phyloP scores from a whole-genome alignment of 2,329 filamentous ascomycete genomes.

The Allantophomopsis cytisporea region DNA sequence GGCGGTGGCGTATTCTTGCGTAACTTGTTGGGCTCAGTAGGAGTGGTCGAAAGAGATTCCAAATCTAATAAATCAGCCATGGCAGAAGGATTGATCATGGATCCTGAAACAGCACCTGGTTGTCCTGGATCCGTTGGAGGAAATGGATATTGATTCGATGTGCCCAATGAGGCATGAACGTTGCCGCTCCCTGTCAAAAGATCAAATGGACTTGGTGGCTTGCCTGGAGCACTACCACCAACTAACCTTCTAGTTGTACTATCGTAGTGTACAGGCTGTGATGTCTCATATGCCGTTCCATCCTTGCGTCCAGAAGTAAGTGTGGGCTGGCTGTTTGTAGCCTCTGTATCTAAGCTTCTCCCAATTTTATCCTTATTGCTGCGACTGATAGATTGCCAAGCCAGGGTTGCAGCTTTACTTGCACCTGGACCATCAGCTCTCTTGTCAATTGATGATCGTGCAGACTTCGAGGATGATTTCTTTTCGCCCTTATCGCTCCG shows the following conservation, averaged over 20 bases:
- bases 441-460: slow-evolving; percentile 10
- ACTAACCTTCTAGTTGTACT: slow-evolving; percentile 17
- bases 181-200: slow-evolving; percentile 10
- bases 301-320: slow-evolving; percentile 11
- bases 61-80: slow-evolving; percentile 14
- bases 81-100: slow-evolving; percentile 10
- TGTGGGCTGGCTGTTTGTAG: slow-evolving; percentile 10
- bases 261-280: slow-evolving; percentile 16
- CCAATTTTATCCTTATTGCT: slow-evolving; percentile 12
- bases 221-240: slow-evolving; percentile 7
- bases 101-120: slow-evolving; percentile 12
- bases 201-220: slow-evolving; percentile 11
- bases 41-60: slow-evolving; percentile 7
- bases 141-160: slow-evolving; percentile 17
- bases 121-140: slow-evolving; percentile 15
- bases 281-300: slow-evolving; percentile 5
- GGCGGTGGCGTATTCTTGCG: slow-evolving; percentile 16
- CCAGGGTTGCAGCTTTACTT: slow-evolving; percentile 49
- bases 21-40: slow-evolving; percentile 9
- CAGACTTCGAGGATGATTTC: slow-evolving; percentile 24
- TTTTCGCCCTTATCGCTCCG: slow-evolving; percentile 34
- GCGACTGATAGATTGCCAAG: slow-evolving; percentile 29
- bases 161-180: slow-evolving; percentile 6
- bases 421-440: slow-evolving; percentile 35
- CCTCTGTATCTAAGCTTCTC: slow-evolving; percentile 13